Evolutionary conservation across 192 early-diverging fungal species (phyloP).

Genomic region (Coemansia pectinata): DNA sequence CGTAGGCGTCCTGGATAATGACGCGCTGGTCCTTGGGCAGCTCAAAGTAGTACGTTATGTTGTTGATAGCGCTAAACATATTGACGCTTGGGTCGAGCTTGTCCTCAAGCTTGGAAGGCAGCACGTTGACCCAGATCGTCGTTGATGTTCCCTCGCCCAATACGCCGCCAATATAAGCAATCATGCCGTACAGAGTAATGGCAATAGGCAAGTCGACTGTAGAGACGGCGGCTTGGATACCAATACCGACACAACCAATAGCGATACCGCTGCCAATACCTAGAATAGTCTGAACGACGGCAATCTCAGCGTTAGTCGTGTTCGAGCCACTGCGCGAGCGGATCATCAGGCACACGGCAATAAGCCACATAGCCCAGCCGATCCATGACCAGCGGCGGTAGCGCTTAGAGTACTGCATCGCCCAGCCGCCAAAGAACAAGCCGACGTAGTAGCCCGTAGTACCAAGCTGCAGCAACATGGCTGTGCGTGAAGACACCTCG

Average conservation of each 20-base stretch:
- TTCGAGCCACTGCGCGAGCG: constrained; percentile 29
- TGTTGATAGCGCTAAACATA: constrained; percentile 41
- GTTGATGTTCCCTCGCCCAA: constrained; percentile 48
- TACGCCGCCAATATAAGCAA: constrained; percentile 48
- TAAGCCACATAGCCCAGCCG: constrained; percentile 44
- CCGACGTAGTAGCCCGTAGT: constrained; percentile 41
- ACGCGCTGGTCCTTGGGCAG: constrained; percentile 48
- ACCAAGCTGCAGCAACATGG: constrained; percentile 49
- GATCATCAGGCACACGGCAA: constrained; percentile 49
- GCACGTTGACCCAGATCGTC: constrained; percentile 48
- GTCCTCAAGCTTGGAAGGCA: constrained; percentile 32
- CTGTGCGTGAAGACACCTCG: constrained; percentile 32
- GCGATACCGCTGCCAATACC: constrained; percentile 46
- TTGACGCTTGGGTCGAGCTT: constrained; percentile 28
- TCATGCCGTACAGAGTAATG: constrained; percentile 48
- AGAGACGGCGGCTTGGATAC: constrained; percentile 41
- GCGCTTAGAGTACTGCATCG: constrained; percentile 43
- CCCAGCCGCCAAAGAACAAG: constrained; percentile 48
- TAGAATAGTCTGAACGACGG: constrained; percentile 33
- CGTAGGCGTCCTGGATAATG: constrained; percentile 44
- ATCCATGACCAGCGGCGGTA: constrained; percentile 49
- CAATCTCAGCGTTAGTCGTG: constrained; percentile 46
- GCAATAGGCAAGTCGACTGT: constrained; percentile 43
- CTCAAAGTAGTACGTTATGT: constrained; percentile 48
- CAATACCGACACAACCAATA: constrained; percentile 48